A percentile compares a stretch with the other conserved stretches of the same genome.
These are phyloP conservation scores for Naganishia antarctica DNA, from an alignment of 768 basidiomycete genomes.

Conservation along the genomic window DNA sequence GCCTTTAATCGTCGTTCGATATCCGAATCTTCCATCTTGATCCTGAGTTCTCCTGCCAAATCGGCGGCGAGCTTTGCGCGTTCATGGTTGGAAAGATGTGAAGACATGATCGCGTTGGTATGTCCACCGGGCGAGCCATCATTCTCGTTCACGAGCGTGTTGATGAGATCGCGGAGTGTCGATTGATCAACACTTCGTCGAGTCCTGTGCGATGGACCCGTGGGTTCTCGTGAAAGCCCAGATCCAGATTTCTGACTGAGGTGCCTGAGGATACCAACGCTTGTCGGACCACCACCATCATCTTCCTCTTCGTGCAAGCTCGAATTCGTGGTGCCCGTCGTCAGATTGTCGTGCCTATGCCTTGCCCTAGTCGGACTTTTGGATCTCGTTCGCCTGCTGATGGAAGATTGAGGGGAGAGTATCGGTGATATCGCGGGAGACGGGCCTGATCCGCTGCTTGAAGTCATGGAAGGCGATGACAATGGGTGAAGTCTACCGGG, in stretches of 20 bases:
- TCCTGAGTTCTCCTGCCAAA: not conserved
- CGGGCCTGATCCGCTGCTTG: slow-evolving; percentile 8
- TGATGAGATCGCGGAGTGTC: slow-evolving; percentile 3
- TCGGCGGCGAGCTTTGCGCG: not conserved
- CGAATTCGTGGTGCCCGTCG: not conserved
- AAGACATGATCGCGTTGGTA: not conserved
- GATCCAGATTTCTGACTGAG: slow-evolving; percentile 1
- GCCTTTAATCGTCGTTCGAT: slow-evolving; percentile 8
- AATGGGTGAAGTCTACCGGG: not conserved
- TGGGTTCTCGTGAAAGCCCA: not conserved
- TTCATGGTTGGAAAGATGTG: slow-evolving; percentile 11
- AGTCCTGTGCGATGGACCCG: not conserved
- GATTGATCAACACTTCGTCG: not conserved
- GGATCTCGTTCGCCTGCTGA: not conserved
- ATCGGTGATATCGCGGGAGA: slow-evolving; percentile 6
- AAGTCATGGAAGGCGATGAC: not conserved
- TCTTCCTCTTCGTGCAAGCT: slow-evolving; percentile 6
- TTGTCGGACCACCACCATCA: not conserved
- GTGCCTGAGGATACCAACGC: slow-evolving; percentile 9
- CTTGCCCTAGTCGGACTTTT: slow-evolving; percentile 13
- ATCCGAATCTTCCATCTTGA: slow-evolving; percentile 6
- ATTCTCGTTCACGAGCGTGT: not conserved
- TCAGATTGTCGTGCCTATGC: slow-evolving; percentile 8
- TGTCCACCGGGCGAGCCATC: not conserved
- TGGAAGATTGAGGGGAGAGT: slow-evolving; percentile 7